A percentile compares a stretch with the other conserved stretches of the same genome.
Evolutionary conservation across 1,284 basidiomycete species (phyloP).

Genomic region (Puccinia sorghi): DNA sequence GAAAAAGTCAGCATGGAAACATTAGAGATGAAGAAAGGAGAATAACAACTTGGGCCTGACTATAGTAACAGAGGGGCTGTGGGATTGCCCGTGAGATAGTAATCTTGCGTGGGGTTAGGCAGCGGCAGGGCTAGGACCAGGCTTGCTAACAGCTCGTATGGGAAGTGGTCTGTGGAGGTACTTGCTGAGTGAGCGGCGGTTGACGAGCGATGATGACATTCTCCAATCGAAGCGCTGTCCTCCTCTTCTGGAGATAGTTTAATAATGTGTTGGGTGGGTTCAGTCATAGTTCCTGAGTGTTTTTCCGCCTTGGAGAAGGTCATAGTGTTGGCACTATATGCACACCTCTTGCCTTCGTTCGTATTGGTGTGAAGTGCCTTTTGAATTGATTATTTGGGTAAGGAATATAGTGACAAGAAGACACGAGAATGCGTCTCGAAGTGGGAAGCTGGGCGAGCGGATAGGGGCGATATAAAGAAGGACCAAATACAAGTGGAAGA

Average conservation of each 20-base stretch:
- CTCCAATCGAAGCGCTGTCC: not conserved
- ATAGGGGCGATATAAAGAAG: too few species aligned
- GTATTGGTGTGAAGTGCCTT: not conserved
- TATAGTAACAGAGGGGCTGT: slow-evolving; percentile 16
- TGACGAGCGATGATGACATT: not conserved
- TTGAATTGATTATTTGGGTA: too few species aligned
- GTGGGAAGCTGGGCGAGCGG: too few species aligned
- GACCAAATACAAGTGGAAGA: too few species aligned
- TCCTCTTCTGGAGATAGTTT: not conserved
- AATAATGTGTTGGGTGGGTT: not conserved
- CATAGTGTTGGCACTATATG: not conserved
- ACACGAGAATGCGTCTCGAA: too few species aligned
- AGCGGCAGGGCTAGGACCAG: slow-evolving; percentile 34
- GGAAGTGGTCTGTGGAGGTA: not conserved
- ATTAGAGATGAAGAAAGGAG: not conserved
- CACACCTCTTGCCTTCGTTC: not conserved
- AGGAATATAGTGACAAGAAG: too few species aligned
- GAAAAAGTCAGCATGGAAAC: not conserved
- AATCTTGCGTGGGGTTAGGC: slow-evolving; percentile 16
- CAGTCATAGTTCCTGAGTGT: not conserved
- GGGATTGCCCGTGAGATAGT: not conserved
- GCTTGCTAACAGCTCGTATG: slow-evolving; percentile 17
- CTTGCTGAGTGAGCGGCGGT: not conserved
- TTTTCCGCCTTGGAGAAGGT: not conserved
- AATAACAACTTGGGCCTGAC: slow-evolving; percentile 6